phyloP scores from a whole-genome alignment of 495 filamentous ascomycete genomes.

The Letharia lupina region DNA sequence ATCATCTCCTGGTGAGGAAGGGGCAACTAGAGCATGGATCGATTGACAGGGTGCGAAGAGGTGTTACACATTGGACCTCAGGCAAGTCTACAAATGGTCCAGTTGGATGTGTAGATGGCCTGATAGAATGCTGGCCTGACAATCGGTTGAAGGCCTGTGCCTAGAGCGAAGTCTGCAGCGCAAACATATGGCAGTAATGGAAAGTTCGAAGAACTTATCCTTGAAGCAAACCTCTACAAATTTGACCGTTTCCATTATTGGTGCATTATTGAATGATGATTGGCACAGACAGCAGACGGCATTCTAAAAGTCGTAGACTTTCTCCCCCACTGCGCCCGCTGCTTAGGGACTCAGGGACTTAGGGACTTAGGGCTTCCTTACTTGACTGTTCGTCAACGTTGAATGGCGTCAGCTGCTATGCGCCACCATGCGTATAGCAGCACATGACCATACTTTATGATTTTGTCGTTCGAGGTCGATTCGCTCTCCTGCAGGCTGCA shows the following conservation, averaged over 20 bases:
- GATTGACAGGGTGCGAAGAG: background rate
- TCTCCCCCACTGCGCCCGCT: no score
- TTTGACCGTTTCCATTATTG: no score
- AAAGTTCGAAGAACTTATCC: no score
- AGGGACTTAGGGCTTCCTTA: no score
- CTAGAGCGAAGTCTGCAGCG: no score
- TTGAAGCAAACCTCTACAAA: no score
- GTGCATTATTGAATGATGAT: no score
- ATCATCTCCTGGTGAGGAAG: background rate
- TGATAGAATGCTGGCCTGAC: background rate
- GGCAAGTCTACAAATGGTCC: background rate
- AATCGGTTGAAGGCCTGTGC: background rate
- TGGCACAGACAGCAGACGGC: no score
- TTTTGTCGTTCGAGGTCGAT: background rate
- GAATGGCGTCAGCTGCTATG: background rate
- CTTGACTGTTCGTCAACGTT: no score
- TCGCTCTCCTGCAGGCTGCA: slow-evolving; percentile 3
- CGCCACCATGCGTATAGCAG: background rate
- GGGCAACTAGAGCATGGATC: background rate
- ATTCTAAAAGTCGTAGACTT: no score
- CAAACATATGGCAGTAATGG: no score
- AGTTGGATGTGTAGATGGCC: background rate
- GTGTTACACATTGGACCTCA: background rate
- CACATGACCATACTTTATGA: background rate
- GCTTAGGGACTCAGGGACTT: no score